phyloP scores from a whole-genome alignment of 176 grass and related monocot genomes.

The Areca catechu region DNA sequence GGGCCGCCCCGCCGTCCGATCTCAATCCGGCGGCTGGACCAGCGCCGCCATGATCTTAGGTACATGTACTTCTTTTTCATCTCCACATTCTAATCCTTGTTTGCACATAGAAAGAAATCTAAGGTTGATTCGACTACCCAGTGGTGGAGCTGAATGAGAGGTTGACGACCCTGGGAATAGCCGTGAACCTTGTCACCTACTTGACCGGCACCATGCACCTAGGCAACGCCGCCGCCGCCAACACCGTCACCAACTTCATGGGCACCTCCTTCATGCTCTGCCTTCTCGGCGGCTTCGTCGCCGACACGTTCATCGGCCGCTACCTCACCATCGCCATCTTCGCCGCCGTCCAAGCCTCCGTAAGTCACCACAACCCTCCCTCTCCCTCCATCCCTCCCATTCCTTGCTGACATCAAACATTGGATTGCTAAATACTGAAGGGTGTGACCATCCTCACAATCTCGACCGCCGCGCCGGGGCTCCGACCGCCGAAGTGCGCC shows the following conservation, averaged over 20 bases:
- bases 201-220: slow-evolving; percentile 90
- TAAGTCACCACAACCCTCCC: slow-evolving; percentile 14
- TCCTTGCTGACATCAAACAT: neutral
- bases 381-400: neutral
- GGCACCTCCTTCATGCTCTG: slow-evolving; percentile 96
- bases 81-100: neutral
- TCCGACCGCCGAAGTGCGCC: slow-evolving; percentile 42
- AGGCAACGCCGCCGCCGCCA: slow-evolving; percentile 69
- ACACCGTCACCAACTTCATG: slow-evolving; percentile 93
- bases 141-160: slow-evolving; percentile 88
- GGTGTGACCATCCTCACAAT: slow-evolving; percentile 73
- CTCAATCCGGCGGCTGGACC: slow-evolving; percentile 53
- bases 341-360: slow-evolving; percentile 64
- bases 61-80: neutral
- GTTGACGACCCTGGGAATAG: slow-evolving; percentile 91
- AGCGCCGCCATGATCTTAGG: slow-evolving; percentile 86
- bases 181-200: slow-evolving; percentile 91
- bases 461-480: slow-evolving; percentile 53
- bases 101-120: neutral
- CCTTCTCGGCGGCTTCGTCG: slow-evolving; percentile 86
- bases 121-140: neutral
- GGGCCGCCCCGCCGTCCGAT: slow-evolving; percentile 50
- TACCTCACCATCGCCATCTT: slow-evolving; percentile 93
- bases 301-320: slow-evolving; percentile 89
- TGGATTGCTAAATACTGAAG: slow-evolving; percentile 12